Base-by-base conservation (phyloP, 1,139 yeast genomes). In the Hyphopichia fennica region DNA sequence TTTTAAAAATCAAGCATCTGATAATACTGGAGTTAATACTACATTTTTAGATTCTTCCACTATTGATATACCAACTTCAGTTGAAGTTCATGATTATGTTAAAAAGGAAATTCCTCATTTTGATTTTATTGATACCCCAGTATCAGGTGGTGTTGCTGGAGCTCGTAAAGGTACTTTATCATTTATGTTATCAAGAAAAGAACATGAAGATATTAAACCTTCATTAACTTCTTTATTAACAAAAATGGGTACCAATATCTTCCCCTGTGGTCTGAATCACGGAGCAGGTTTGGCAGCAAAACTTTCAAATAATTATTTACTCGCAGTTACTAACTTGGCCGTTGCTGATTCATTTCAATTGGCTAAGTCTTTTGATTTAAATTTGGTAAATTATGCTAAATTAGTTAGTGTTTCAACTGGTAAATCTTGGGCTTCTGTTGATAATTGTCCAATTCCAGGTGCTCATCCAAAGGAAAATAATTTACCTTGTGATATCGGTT, bases 271-370 rank as follows among this genome's bases (percentile, higher is more conserved):
- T 17, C 30, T 49, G 13, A 58, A 62, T 27, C 80, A 77, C 42
- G 84, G 84, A 13, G 56, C 79, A 2, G 85, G 85, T 1, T 67
- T 80, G 45, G 81, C 82, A 31, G 84, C 84, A 13, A 80, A 80
- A 53, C 68, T 80, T 46, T 71, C 82, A 40, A 80, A 80, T 61
- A 80, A 80, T 57, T 80, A 80, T 54, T 66, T 80, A 41, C 65
- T 80, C 44, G 85, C 84, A 0, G 65, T 80, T 28, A 77, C 80
- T 35, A 80, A 80, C 59, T 67, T 80, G 52, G 84, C 84, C 1
- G 79, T 80, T 13, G 78, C 82, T 6, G 85, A 80, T 53, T 78
- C 82, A 8, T 79, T 79, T 65, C 81, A 76, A 48, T 63, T 80
- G 49, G 85, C 84, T n/a, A 66, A 67, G 46, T 64, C 78, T 3